Evolutionary conservation across 1,284 basidiomycete genomes (phyloP).

Genomic region (Tilletia horrida): DNA sequence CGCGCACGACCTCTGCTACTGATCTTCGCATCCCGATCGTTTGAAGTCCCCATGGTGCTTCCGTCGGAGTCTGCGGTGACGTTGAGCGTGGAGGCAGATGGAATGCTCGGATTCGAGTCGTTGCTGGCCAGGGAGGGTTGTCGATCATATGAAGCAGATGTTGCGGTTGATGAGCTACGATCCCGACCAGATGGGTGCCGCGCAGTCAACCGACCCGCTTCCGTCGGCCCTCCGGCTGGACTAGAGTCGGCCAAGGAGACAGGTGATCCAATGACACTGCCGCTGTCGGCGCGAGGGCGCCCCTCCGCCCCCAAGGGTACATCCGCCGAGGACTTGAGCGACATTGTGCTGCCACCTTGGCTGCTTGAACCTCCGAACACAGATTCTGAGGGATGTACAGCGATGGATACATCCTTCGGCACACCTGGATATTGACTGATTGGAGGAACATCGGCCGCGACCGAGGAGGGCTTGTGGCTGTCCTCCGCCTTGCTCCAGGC

Average conservation of each 20-base stretch:
- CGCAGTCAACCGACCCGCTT: slow-evolving; percentile 1
- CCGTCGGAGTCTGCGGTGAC: not conserved
- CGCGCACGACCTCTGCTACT: not conserved
- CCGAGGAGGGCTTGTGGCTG: slow-evolving; percentile 30
- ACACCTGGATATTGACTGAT: not conserved
- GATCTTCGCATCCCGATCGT: too few relatives aligned
- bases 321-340: not conserved
- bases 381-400: not conserved
- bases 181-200: not conserved
- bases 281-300: slow-evolving; percentile 10
- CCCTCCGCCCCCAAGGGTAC: not conserved
- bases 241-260: not conserved
- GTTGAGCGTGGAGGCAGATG: not conserved
- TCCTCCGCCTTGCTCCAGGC: slow-evolving; percentile 43
- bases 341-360: not conserved
- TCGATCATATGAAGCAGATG: slow-evolving; percentile 16
- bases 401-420: too few relatives aligned
- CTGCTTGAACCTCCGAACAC: not conserved
- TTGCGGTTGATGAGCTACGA: slow-evolving; percentile 17
- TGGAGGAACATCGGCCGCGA: not conserved
- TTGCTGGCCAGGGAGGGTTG: slow-evolving; percentile 1
- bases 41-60: too few relatives aligned
- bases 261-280: not conserved
- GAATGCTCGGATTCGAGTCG: not conserved
- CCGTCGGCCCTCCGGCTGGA: not conserved